Conservation (phyloP, 345 rosid species). For the Arabis alpina region DNA sequence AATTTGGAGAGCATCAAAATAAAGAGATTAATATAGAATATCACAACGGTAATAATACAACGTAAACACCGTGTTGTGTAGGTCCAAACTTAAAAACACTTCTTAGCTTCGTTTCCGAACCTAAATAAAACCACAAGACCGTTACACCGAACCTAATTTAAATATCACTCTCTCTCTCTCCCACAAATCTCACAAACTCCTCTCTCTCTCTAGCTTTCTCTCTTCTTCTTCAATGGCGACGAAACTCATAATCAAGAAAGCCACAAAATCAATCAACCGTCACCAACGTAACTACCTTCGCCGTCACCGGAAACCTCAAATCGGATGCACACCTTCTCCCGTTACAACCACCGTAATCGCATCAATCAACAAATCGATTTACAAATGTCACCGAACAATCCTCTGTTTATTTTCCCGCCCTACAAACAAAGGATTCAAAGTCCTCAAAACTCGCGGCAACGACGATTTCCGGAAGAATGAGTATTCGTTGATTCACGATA, state of each 20-base stretch:
- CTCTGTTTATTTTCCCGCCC: conserved; percentile 61
- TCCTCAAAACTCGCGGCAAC: conserved; percentile 43
- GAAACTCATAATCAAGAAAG: conserved; percentile 50
- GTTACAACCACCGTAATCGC: conserved; percentile 54
- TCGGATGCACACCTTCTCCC: conserved; percentile 38
- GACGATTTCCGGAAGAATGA: background rate
- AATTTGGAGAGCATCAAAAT: conserved; percentile 11
- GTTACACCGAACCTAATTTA: conserved; percentile 71
- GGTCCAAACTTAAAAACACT: conserved; percentile 35
- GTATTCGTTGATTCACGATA: conserved; percentile 27
- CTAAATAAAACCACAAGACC: conserved; percentile 49
- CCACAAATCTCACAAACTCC: background rate
- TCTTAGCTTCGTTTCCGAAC: conserved; percentile 63
- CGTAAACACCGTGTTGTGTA: conserved; percentile 39
- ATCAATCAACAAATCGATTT: conserved; percentile 64
- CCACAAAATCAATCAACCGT: conserved; percentile 54
- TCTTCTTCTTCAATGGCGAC: conserved; percentile 61
- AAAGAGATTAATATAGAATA: conserved; percentile 35
- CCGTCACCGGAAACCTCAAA: conserved; percentile 46
- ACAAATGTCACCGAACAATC: conserved; percentile 68
- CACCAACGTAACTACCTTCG: conserved; percentile 36
- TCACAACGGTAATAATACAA: conserved; percentile 47
- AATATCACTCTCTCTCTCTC: conserved; percentile 36
- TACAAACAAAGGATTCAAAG: conserved; percentile 58
- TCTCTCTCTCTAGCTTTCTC: conserved; percentile 25